phyloP scores from a whole-genome alignment of 2,329 filamentous ascomycete species.

The Fusarium tupiense region DNA sequence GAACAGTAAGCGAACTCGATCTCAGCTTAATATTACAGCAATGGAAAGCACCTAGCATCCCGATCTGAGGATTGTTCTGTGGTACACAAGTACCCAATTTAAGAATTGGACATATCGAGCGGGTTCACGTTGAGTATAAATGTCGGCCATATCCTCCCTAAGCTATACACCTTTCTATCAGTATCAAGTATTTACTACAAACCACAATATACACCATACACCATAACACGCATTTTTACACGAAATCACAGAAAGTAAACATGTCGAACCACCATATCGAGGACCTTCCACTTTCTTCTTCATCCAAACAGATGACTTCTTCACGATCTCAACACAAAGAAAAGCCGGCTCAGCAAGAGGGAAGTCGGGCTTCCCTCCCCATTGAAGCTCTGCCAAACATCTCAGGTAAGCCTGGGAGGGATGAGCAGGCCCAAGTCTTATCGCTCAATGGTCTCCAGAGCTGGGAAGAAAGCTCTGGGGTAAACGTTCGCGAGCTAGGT shows the following conservation, averaged over 20 bases:
- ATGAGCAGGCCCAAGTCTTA: too few species aligned
- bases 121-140: background rate
- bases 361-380: background rate
- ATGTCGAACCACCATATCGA: background rate
- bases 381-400: background rate
- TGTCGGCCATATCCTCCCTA: rapidly evolving
- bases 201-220: rapidly evolving
- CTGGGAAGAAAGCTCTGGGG: rapidly evolving
- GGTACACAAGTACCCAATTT: background rate
- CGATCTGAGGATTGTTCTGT: background rate
- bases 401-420: background rate
- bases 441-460: rapidly evolving
- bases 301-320: background rate
- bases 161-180: rapidly evolving
- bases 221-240: background rate
- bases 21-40: background rate
- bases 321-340: too few species aligned
- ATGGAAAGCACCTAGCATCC: background rate
- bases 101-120: too few species aligned
- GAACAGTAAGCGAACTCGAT: rapidly evolving
- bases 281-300: background rate
- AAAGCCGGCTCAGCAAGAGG: background rate
- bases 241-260: rapidly evolving
- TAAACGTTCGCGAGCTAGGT: too few species aligned
- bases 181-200: background rate